Evolutionary conservation across 176 grass and related monocot genomes (phyloP).

Genomic region (Urochloa ruziziensis): DNA sequence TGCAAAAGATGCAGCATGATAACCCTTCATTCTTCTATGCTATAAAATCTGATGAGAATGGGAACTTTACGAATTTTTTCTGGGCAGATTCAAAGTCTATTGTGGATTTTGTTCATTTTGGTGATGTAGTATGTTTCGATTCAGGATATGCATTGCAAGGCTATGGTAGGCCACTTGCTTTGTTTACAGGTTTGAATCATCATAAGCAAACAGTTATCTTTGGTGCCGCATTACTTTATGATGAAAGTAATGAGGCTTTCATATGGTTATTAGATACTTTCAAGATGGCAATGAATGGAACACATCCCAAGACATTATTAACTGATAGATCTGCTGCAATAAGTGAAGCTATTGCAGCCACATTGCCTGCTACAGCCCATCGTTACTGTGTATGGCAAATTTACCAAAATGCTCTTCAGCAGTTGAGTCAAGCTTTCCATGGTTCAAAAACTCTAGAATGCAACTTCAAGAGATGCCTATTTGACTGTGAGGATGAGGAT

Average conservation of each 20-base stretch:
- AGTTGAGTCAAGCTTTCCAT: constrained; percentile 85
- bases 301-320: constrained; percentile 76
- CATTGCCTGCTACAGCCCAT: constrained; percentile 53
- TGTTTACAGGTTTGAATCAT: constrained; percentile 92
- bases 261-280: constrained; percentile 88
- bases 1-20: constrained; percentile 82
- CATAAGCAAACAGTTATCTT: constrained; percentile 88
- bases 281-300: constrained; percentile 79
- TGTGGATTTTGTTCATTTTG: constrained; percentile 77
- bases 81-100: constrained; percentile 86
- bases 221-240: constrained; percentile 79
- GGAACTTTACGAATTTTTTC: constrained; percentile 64
- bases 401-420: constrained; percentile 77
- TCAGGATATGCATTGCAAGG: constrained; percentile 60
- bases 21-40: constrained; percentile 86
- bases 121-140: constrained; percentile 90
- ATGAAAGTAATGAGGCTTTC: constrained; percentile 73
- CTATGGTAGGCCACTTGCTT: constrained; percentile 76
- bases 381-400: constrained; percentile 94
- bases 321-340: constrained; percentile 54
- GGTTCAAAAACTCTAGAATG: constrained; percentile 76
- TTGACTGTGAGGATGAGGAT: constrained; percentile 78
- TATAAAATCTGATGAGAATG: constrained; percentile 70
- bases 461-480: constrained; percentile 84
- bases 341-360: constrained; percentile 53